Evolutionary conservation across 2,329 filamentous ascomycete species (phyloP).

Genomic region (Nothomitra cinnamomea): DNA sequence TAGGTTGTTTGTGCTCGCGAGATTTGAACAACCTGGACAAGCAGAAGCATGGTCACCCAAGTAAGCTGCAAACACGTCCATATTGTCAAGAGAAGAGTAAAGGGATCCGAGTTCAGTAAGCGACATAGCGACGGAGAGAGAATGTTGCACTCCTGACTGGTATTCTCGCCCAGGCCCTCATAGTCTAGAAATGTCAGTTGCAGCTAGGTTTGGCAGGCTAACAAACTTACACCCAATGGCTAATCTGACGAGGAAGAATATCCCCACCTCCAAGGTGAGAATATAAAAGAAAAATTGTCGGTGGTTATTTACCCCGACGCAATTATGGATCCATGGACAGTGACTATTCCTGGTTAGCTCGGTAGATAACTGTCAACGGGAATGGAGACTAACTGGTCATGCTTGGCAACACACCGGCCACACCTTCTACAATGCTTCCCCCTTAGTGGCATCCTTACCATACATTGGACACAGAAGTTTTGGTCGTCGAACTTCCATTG

Average conservation of each 20-base stretch:
- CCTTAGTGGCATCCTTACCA: conserved; percentile 80
- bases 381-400: conserved; percentile 63
- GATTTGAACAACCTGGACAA: conserved; percentile 86
- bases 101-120: conserved; percentile 63
- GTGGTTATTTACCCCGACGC: conserved; percentile 88
- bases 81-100: conserved; percentile 59
- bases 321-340: conserved; percentile 97
- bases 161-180: conserved; percentile 35
- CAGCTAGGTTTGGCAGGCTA: background rate
- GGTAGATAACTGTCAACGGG: background rate
- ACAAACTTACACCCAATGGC: conserved; percentile 46
- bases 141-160: conserved; percentile 45
- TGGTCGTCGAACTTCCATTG: conserved; percentile 83
- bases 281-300: conserved; percentile 91
- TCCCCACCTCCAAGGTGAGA: conserved; percentile 56
- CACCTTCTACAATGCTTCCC: conserved; percentile 94
- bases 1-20: conserved; percentile 88
- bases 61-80: conserved; percentile 77
- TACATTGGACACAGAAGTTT: conserved; percentile 87
- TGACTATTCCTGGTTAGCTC: conserved; percentile 39
- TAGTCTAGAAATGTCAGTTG: conserved; percentile 35
- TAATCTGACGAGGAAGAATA: conserved; percentile 54
- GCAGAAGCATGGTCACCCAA: conserved; percentile 94
- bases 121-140: conserved; percentile 60
- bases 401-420: conserved; percentile 81